Conservation (phyloP, 805 yeast genomes). For the Cyberlindnera veronae region DNA sequence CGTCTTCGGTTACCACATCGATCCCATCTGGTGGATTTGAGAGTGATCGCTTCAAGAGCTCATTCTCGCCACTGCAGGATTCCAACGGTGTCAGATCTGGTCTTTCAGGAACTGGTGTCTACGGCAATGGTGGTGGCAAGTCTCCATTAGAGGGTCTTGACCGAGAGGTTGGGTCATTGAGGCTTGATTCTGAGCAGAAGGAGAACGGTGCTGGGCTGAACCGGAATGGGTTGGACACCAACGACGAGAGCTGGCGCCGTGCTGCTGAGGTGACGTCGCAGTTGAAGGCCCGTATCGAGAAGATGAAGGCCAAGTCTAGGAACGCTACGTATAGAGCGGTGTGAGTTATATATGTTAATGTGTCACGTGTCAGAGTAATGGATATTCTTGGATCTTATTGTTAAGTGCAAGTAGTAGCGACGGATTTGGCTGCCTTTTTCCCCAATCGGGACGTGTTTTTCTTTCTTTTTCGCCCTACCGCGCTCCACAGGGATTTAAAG, state of each 20-base stretch:
- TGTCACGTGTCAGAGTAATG: too few relatives aligned
- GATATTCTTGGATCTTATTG: not conserved
- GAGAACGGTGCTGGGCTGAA: slow-evolving; percentile 18
- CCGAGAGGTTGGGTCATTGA: slow-evolving; percentile 26
- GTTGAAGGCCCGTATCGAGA: slow-evolving; percentile 81
- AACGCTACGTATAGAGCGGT: slow-evolving; percentile 11
- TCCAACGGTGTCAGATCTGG: slow-evolving; percentile 9
- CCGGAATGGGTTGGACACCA: slow-evolving; percentile 32
- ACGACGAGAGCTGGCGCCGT: slow-evolving; percentile 76
- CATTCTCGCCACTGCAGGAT: slow-evolving; percentile 21
- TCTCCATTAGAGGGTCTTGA: slow-evolving; percentile 23
- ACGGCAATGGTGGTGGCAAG: slow-evolving; percentile 1
- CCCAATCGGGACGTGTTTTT: too few relatives aligned
- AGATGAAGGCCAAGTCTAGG: slow-evolving; percentile 69
- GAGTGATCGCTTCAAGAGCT: slow-evolving; percentile 4
- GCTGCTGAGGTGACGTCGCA: slow-evolving; percentile 89
- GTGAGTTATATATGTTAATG: slow-evolving; percentile 1
- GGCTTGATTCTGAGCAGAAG: slow-evolving; percentile 29
- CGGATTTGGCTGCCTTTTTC: too few relatives aligned
- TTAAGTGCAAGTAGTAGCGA: not conserved
- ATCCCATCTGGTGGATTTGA: not conserved
- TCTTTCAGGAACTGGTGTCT: not conserved
- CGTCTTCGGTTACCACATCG: not conserved
- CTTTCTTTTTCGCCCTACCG: too few relatives aligned
- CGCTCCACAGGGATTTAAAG: too few relatives aligned